Evolutionary conservation across 169 alveolate species (phyloP).

Genomic region (Cryptosporidium muris): DNA sequence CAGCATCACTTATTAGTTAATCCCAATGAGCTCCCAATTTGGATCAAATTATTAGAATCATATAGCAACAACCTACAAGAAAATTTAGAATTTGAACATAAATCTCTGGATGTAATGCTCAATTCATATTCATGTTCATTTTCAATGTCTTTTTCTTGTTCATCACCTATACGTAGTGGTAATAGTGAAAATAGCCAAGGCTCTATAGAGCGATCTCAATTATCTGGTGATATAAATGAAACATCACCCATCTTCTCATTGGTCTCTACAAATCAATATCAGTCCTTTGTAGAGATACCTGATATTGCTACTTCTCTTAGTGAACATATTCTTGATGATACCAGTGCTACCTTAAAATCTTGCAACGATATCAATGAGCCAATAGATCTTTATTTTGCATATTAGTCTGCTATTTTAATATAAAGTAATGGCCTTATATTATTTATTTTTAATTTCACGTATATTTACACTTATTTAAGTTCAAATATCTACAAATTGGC

Average conservation of each 20-base stretch:
- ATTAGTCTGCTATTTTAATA: background rate
- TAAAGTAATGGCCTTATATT: no score
- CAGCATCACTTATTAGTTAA: constrained; percentile 46
- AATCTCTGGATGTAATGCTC: constrained; percentile 11
- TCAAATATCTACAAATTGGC: constrained; percentile 6
- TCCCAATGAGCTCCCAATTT: constrained; percentile 23
- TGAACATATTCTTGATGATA: constrained; percentile 30
- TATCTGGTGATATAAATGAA: constrained; percentile 6
- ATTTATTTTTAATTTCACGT: background rate
- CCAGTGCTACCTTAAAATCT: constrained; percentile 16
- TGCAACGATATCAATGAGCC: constrained; percentile 37
- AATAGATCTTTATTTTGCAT: constrained; percentile 53
- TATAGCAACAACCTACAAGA: background rate
- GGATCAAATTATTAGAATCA: constrained; percentile 4
- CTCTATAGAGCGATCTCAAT: constrained; percentile 1
- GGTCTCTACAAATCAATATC: constrained; percentile 37
- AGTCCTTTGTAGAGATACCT: constrained; percentile 43
- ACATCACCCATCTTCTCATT: constrained; percentile 36
- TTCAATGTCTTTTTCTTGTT: constrained; percentile 26
- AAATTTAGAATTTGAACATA: background rate
- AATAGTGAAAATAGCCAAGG: background rate
- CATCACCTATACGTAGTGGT: constrained; percentile 13
- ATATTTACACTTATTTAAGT: background rate
- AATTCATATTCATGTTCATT: constrained; percentile 4
- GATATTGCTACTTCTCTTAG: constrained; percentile 40